phyloP scores from a whole-genome alignment of 169 alveolate genomes.

The Plasmodium gonderi region DNA sequence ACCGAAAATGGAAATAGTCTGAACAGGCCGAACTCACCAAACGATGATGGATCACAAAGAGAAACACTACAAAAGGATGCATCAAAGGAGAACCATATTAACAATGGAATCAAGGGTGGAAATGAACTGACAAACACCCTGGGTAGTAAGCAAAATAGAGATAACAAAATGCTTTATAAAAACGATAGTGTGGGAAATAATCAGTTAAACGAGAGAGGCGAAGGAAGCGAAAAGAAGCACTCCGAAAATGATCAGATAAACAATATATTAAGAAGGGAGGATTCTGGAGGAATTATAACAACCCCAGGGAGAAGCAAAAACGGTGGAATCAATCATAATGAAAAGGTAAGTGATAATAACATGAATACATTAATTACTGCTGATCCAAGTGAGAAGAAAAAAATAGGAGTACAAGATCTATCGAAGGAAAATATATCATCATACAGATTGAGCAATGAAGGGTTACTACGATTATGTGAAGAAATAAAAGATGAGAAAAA shows the following conservation, averaged over 20 bases:
- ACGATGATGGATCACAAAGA: too few relatives aligned
- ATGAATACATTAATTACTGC: background rate
- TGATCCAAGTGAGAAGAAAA: background rate
- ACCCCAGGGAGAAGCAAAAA: background rate
- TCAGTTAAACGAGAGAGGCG: background rate
- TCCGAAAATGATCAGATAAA: background rate
- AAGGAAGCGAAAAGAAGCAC: background rate
- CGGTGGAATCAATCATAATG: too few relatives aligned
- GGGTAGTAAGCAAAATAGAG: background rate
- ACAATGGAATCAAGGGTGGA: background rate
- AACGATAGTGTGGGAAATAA: background rate
- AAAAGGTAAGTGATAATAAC: background rate
- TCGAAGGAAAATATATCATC: background rate
- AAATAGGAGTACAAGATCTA: background rate
- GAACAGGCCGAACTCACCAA: background rate
- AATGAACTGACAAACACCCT: background rate
- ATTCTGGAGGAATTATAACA: background rate
- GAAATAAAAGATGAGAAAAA: conserved; percentile 25
- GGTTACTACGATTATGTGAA: conserved; percentile 40
- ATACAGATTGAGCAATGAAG: conserved; percentile 22
- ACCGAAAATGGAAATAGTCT: background rate
- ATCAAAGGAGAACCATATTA: background rate
- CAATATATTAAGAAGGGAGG: background rate
- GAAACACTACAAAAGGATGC: too few relatives aligned
- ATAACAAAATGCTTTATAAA: background rate